Evolutionary conservation across 75 land plant species (phyloP).

Genomic region (Azolla pinnata): DNA sequence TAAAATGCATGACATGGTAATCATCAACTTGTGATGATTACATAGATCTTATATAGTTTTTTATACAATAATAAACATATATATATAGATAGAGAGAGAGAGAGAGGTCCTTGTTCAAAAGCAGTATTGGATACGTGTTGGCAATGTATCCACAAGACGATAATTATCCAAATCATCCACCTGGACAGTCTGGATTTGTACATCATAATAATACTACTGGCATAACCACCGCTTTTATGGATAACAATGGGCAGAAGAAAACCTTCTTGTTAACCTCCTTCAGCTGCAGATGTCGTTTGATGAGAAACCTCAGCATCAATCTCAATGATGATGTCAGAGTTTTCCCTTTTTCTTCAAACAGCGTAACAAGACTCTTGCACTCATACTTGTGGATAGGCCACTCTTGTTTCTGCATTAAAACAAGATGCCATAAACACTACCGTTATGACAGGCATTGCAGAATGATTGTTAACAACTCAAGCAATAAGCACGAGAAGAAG

Average conservation of each 20-base stretch:
- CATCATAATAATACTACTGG: no score
- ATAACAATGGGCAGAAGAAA: not conserved
- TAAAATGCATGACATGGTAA: not conserved
- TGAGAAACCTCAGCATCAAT: conserved; percentile 52
- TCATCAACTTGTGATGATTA: not conserved
- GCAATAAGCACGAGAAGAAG: no score
- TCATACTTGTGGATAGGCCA: conserved; percentile 63
- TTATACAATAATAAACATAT: no score
- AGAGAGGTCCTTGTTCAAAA: no score
- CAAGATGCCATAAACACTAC: no score
- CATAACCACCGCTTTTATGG: no score
- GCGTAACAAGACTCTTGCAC: conserved; percentile 38
- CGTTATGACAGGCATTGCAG: no score
- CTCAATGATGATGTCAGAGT: conserved; percentile 59
- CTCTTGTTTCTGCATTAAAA: conserved; percentile 45
- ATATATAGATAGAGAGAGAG: no score
- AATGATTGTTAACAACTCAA: no score
- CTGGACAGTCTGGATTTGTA: conserved; percentile 47
- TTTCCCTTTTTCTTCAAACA: conserved; percentile 39
- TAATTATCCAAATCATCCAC: conserved; percentile 44
- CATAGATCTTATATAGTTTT: not conserved
- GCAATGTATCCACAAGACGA: conserved; percentile 50
- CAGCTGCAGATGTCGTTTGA: conserved; percentile 42
- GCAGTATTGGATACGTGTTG: conserved; percentile 97
- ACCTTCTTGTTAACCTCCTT: not conserved